Evolutionary conservation across 805 yeast species (phyloP).

Genomic region (Yamadazyma laniorum): DNA sequence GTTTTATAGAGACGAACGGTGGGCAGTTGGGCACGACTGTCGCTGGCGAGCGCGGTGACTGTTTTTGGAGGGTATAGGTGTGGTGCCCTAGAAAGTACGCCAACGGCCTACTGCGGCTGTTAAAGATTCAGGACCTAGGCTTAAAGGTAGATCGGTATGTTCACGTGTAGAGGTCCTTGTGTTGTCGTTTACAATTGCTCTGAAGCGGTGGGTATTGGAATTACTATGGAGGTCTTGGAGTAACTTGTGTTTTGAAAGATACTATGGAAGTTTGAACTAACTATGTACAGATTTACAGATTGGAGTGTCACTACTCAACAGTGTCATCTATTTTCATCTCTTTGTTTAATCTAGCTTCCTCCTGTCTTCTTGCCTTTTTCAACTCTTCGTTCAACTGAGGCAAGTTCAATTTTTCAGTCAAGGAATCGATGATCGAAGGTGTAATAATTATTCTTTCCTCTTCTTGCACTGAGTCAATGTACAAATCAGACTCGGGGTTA

Average conservation of each 20-base stretch:
- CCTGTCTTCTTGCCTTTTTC: slow-evolving; percentile 54
- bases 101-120: slow-evolving; percentile 4
- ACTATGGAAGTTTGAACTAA: too few relatives aligned
- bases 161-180: too few relatives aligned
- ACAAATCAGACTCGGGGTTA: slow-evolving; percentile 5
- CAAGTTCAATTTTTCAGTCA: slow-evolving; percentile 47
- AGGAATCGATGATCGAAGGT: slow-evolving; percentile 42
- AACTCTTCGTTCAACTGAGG: slow-evolving; percentile 45
- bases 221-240: too few relatives aligned
- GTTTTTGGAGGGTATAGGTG: neutral
- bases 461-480: slow-evolving; percentile 15
- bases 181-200: too few relatives aligned
- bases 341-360: slow-evolving; percentile 29
- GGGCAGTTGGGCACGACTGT: slow-evolving; percentile 7
- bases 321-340: slow-evolving; percentile 17
- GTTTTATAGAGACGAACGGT: slow-evolving; percentile 5
- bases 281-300: slow-evolving; percentile 3
- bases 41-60: slow-evolving; percentile 7
- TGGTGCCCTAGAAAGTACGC: neutral
- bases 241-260: too few relatives aligned
- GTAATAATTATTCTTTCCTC: slow-evolving; percentile 43
- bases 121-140: too few relatives aligned
- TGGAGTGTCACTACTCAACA: slow-evolving; percentile 14
- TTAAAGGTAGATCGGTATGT: too few relatives aligned
- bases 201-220: too few relatives aligned